Evolutionary conservation across 768 basidiomycete genomes (phyloP).

Genomic region (Pleurotus ostreatus): DNA sequence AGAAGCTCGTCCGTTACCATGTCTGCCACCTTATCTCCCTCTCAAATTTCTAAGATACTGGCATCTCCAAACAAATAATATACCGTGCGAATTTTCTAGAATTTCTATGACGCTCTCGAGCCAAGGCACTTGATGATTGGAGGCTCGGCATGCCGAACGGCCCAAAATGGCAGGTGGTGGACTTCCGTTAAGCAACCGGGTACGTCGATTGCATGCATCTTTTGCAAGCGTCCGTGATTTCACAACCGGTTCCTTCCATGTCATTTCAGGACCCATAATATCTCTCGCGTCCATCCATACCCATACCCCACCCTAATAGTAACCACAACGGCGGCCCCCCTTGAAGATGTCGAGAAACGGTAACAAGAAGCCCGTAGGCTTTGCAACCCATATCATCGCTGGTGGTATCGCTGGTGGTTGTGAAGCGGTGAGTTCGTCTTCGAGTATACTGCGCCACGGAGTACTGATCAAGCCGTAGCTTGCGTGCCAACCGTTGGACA

Average conservation of each 20-base stretch:
- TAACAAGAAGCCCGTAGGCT: constrained; percentile 75
- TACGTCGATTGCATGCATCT: neutral
- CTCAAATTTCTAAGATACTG: too few species aligned
- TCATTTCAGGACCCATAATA: neutral
- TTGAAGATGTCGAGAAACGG: constrained; percentile 46
- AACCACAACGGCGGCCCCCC: neutral
- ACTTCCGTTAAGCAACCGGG: too few species aligned
- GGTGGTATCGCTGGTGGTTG: constrained; percentile 93
- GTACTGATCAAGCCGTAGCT: constrained; percentile 36
- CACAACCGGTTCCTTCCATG: neutral
- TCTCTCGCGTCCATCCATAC: neutral
- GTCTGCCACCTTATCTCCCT: too few species aligned
- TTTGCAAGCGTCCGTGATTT: neutral
- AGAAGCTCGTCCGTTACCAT: too few species aligned
- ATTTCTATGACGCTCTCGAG: too few species aligned
- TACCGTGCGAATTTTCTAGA: too few species aligned
- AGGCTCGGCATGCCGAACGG: too few species aligned
- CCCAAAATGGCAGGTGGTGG: too few species aligned
- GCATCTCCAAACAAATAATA: too few species aligned
- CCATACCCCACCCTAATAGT: neutral
- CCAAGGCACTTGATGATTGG: too few species aligned
- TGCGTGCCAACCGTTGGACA: constrained; percentile 91
- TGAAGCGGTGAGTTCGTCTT: constrained; percentile 66
- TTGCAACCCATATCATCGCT: constrained; percentile 88
- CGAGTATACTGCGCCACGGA: neutral